Conservation (phyloP, 2,329 filamentous ascomycete species). For the Diaporthe citriasiana region DNA sequence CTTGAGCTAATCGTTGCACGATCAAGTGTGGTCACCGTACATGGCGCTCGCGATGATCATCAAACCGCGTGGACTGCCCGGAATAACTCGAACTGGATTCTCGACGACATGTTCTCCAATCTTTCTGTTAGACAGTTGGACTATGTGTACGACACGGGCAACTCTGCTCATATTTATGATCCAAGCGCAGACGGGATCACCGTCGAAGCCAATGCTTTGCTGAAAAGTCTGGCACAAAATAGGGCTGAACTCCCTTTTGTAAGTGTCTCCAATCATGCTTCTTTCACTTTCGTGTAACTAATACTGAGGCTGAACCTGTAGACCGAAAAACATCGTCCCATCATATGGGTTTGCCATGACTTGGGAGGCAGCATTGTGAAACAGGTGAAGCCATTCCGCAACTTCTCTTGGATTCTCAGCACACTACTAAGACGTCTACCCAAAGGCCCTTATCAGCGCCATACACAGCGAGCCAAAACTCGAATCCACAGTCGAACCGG, state of each 20-base stretch:
- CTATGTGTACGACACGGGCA: background rate
- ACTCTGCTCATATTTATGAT: background rate
- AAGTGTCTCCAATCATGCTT: background rate
- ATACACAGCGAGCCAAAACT: background rate
- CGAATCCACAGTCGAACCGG: background rate
- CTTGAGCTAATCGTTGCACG: background rate
- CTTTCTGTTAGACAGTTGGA: background rate
- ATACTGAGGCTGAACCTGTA: background rate
- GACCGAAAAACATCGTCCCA: background rate
- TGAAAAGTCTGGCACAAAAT: background rate
- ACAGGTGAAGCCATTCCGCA: background rate
- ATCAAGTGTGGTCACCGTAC: conserved; percentile 20
- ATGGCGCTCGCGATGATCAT: background rate
- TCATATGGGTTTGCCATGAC: conserved; percentile 23
- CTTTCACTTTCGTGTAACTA: background rate
- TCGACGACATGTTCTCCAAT: background rate
- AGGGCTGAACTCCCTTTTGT: background rate
- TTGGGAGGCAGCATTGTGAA: conserved; percentile 27
- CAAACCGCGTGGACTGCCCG: background rate
- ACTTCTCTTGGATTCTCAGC: background rate
- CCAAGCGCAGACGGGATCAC: background rate
- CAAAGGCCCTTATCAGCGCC: background rate
- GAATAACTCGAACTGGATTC: background rate
- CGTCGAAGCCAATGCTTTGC: background rate
- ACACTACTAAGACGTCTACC: background rate